These are phyloP conservation scores for Globisporangium lucens DNA, from an alignment of 352 stramenopile species.

Conservation along the genomic window DNA sequence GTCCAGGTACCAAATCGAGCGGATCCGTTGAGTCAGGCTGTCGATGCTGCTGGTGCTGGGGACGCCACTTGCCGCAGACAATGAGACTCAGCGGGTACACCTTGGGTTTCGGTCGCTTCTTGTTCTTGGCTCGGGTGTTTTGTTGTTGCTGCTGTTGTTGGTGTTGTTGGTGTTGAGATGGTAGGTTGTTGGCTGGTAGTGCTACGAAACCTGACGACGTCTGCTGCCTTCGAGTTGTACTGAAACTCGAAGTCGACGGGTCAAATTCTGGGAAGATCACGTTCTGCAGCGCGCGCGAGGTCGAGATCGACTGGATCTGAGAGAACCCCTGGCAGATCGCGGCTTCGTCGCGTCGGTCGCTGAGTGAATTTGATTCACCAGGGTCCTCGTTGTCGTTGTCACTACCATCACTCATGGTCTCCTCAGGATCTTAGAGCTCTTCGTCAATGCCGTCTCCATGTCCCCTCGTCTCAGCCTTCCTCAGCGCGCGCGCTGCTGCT, in stretches of 20 bases:
- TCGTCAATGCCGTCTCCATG: not conserved
- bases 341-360: conserved; percentile 46
- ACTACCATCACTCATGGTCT: conserved; percentile 5
- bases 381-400: not conserved
- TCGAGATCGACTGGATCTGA: conserved; percentile 78
- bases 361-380: conserved; percentile 28
- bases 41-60: conserved; percentile 5
- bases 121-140: not conserved
- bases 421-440: not conserved
- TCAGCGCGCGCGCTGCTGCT: conserved; percentile 11
- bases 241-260: conserved; percentile 3
- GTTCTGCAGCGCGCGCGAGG: conserved; percentile 47
- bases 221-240: not conserved
- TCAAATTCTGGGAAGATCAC: conserved; percentile 31
- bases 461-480: not conserved
- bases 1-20: conserved; percentile 39
- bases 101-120: conserved; percentile 8
- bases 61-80: conserved; percentile 48
- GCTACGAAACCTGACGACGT: not conserved
- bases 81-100: conserved; percentile 54
- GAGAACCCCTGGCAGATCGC: conserved; percentile 67
- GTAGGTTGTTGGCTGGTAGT: not conserved
- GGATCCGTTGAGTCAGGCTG: conserved; percentile 11
- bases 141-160: not conserved
- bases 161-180: not conserved